Conservation (phyloP, 345 rosid genomes). For the Ailanthus altissimus region DNA sequence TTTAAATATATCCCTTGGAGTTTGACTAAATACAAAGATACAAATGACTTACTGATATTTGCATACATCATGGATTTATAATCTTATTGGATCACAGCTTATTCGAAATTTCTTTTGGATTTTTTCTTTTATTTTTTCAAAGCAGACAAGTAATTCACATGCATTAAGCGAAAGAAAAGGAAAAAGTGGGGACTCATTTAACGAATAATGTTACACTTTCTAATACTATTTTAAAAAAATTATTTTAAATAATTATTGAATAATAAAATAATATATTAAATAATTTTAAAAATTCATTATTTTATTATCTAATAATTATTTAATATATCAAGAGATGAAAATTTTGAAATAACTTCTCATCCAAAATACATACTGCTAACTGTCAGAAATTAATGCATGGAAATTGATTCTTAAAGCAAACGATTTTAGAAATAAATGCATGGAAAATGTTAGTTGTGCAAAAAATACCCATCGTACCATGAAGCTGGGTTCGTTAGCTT, state of each 20-base stretch:
- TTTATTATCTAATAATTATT: too few species aligned
- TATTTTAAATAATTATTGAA: too few species aligned
- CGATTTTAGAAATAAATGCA: not conserved
- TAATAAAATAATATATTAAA: too few species aligned
- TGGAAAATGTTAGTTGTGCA: not conserved
- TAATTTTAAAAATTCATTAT: too few species aligned
- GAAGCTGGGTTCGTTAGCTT: not conserved
- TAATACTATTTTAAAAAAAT: too few species aligned
- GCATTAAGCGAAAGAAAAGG: constrained; percentile 2
- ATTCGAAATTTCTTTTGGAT: not conserved
- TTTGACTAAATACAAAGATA: too few species aligned
- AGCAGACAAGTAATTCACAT: not conserved
- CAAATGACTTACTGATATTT: not conserved
- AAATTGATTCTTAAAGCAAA: not conserved
- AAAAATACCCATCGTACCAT: not conserved
- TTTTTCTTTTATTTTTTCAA: not conserved
- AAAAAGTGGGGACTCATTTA: constrained; percentile 30
- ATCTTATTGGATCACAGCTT: not conserved
- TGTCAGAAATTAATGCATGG: not conserved
- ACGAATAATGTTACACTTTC: too few species aligned
- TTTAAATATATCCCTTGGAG: too few species aligned
- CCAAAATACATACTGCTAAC: not conserved
- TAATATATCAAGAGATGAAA: too few species aligned
- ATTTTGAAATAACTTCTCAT: too few species aligned
- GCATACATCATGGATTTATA: not conserved